Evolutionary conservation across 2,329 filamentous ascomycete species (phyloP), one percentile per base, ranked within the genome.

Genomic region (Diaporthe citrichinensis): DNA sequence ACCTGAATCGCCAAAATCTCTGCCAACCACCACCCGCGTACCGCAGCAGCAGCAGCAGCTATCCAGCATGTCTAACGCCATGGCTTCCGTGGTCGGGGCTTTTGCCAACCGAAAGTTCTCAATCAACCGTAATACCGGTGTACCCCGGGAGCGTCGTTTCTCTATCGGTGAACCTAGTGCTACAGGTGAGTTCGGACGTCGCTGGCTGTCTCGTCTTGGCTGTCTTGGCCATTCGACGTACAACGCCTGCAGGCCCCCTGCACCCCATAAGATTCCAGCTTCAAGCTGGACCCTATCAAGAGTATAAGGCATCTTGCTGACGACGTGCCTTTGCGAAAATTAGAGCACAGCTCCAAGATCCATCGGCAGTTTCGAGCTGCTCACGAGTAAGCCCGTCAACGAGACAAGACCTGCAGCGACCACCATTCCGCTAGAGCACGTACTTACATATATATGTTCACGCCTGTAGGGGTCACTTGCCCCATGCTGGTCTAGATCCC

Each of bases 401-500:
- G 23, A 34, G 36, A 53, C 74, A 15, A 28, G 58, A 49, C 59
- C 62, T 41, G 17, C 36, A 34, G 25, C n/a, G n/a, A 44, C 65
- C 25, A 62, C 12, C 39, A 25, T 39, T 17, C 44, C 36, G n/a
- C 71, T 15, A 36, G 49, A 71, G 36, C 36, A 71, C n/a, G n/a
- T 67, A 57, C 73, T 75, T 61, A 69, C 68, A 73, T 41, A 39
- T 41, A 49, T 7, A n/a, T 49, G 44, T 65, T 10, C 23, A 62
- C 20, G 46, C 31, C 15, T 65, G 53, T 44, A 77, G 76, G 61
- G 96, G 96, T 76, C 95, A 98, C 86, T 92, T 94, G 83, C 93
- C 95, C 65, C 96, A 98, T 84, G 95, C 96, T 76, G 96, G 96
- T 80, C 93, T 98, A 78, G 96, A 98, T 82, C 94, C 95, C 73